These are phyloP conservation scores for Epichloe sp. DNA, from an alignment of 2,329 filamentous ascomycete species.

Conservation along the genomic window DNA sequence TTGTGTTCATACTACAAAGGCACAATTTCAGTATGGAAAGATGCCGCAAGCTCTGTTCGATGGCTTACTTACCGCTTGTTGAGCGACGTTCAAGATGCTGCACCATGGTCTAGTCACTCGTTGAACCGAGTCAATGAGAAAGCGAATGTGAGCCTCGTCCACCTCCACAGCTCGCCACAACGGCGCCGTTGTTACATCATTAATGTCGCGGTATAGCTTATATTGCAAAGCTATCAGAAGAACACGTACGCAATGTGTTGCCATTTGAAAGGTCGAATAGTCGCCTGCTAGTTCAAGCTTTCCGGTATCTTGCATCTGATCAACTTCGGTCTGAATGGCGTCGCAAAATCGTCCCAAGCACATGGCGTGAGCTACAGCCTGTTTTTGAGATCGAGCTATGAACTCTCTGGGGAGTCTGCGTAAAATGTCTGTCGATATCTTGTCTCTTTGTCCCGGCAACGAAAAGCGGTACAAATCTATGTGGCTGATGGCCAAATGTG, in stretches of 20 bases:
- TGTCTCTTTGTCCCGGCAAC: conserved; percentile 22
- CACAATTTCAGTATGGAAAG: neutral
- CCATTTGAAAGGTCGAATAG: conserved; percentile 19
- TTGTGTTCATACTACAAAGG: conserved; percentile 16
- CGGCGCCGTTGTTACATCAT: conserved; percentile 23
- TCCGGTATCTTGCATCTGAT: conserved; percentile 12
- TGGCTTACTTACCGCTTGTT: conserved; percentile 14
- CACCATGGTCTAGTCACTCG: conserved; percentile 21
- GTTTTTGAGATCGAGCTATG: conserved; percentile 22
- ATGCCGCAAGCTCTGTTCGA: neutral
- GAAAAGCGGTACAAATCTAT: conserved; percentile 27
- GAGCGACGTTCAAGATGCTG: conserved; percentile 15
- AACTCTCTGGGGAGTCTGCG: conserved; percentile 23
- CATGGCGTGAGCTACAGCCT: conserved; percentile 26
- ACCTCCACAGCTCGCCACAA: conserved; percentile 20
- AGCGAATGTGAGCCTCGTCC: conserved; percentile 19
- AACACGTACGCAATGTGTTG: conserved; percentile 18
- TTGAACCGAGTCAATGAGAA: conserved; percentile 21
- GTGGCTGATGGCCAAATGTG: conserved; percentile 22
- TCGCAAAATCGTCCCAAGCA: conserved; percentile 23
- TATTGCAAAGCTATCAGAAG: conserved; percentile 24
- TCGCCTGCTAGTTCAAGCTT: conserved; percentile 17
- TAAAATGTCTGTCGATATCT: conserved; percentile 19
- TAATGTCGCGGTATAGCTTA: conserved; percentile 21
- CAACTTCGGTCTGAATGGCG: conserved; percentile 18